These are phyloP conservation scores for Chlorella sorokiniana DNA, from an alignment of 139 green algal species.

Conservation along the genomic window DNA sequence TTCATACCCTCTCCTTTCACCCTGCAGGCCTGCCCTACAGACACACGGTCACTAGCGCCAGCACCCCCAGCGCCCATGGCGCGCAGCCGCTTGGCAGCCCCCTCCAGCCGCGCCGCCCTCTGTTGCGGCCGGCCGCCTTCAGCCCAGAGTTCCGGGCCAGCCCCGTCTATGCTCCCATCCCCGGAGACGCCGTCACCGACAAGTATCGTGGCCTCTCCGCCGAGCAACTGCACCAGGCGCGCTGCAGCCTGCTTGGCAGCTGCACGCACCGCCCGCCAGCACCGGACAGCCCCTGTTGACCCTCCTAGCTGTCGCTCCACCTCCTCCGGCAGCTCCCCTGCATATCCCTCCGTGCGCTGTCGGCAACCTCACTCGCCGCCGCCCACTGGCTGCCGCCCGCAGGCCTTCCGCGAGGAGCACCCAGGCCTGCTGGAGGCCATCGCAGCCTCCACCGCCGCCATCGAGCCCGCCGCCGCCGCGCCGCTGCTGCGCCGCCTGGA, in stretches of 20 bases:
- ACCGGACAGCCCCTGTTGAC: too few relatives aligned
- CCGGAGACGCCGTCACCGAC: neutral
- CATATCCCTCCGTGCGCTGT: neutral
- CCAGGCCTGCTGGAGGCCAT: constrained; percentile 18
- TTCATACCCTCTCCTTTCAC: too few relatives aligned
- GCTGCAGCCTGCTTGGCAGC: neutral
- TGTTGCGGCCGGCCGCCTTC: neutral
- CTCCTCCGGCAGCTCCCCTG: neutral
- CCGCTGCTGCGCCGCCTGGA: constrained; percentile 3
- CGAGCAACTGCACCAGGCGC: neutral
- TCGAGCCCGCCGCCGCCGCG: neutral
- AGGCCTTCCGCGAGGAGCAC: constrained; percentile 8
- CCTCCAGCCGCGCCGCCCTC: neutral
- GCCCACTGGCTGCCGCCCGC: neutral
- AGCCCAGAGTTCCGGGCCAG: neutral
- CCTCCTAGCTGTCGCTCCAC: neutral
- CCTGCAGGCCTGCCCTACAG: too few relatives aligned
- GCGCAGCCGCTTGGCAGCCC: neutral
- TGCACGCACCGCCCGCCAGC: neutral
- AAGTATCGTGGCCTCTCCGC: neutral
- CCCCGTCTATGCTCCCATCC: neutral
- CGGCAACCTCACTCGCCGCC: neutral
- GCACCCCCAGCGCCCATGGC: neutral
- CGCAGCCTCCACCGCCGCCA: neutral
- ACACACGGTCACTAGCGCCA: neutral